These are phyloP conservation scores for Isoetes taiwanensis DNA, from an alignment of 75 land plant genomes.

Conservation along the genomic window DNA sequence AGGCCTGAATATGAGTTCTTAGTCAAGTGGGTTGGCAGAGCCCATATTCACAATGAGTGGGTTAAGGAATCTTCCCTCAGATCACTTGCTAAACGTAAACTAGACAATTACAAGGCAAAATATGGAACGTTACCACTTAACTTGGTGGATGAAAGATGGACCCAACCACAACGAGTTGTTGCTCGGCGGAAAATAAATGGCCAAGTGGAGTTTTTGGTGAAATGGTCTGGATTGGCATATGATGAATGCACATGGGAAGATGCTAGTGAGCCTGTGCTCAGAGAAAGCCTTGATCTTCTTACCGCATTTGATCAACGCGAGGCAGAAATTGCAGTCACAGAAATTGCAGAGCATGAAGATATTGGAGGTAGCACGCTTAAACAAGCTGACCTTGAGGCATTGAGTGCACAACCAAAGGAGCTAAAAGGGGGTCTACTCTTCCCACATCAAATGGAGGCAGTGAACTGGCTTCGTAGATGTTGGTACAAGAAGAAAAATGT, in stretches of 20 bases:
- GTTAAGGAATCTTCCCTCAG: constrained; percentile 53
- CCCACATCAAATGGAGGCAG: constrained; percentile 95
- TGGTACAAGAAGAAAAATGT: constrained; percentile 88
- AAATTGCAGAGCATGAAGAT: constrained; percentile 14
- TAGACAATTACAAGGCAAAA: constrained; percentile 78
- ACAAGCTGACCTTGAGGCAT: constrained; percentile 32
- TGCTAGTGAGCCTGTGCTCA: constrained; percentile 47
- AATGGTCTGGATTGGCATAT: constrained; percentile 84
- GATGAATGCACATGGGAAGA: constrained; percentile 99
- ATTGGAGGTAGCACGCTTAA: constrained; percentile 9
- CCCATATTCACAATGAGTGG: constrained; percentile 90
- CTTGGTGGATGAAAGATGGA: constrained; percentile 66
- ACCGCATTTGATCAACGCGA: constrained; percentile 47
- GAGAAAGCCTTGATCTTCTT: constrained; percentile 32
- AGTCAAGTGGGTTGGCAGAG: constrained; percentile 88
- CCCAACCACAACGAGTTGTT: constrained; percentile 64
- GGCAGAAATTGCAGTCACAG: constrained; percentile 13
- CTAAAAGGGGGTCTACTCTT: constrained; percentile 76
- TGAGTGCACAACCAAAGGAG: constrained; percentile 75
- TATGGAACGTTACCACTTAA: constrained; percentile 56
- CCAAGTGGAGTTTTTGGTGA: constrained; percentile 58
- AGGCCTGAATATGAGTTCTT: constrained; percentile 41
- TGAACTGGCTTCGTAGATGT: constrained; percentile 87
- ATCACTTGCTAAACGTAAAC: constrained; percentile 68
- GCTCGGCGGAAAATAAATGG: constrained; percentile 28